phyloP scores from a whole-genome alignment of 1,284 basidiomycete genomes.

The Phenoliferia sp. region DNA sequence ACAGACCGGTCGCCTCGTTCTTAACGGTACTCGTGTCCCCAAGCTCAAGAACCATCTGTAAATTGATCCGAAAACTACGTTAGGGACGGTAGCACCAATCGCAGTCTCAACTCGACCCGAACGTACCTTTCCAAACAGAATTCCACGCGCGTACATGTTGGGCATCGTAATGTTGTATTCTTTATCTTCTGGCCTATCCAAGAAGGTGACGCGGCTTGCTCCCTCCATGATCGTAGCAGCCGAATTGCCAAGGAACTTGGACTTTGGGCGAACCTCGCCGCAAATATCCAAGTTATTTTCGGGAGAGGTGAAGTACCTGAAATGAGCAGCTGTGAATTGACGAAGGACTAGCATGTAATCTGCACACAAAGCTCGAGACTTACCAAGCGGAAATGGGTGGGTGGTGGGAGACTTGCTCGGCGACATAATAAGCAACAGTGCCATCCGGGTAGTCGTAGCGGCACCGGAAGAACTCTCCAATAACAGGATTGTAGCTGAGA shows the following conservation, averaged over 20 bases:
- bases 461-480: conserved; percentile 97
- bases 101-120: not conserved
- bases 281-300: conserved; percentile 72
- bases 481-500: conserved; percentile 84
- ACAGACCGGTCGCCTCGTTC: conserved; percentile 70
- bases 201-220: conserved; percentile 77
- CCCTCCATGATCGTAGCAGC: conserved; percentile 89
- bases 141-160: conserved; percentile 96
- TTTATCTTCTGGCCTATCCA: conserved; percentile 80
- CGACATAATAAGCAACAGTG: conserved; percentile 90
- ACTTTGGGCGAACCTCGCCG: conserved; percentile 92
- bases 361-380: not conserved
- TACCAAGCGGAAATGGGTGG: conserved; percentile 88
- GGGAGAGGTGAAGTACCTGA: conserved; percentile 82
- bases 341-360: not conserved
- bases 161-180: conserved; percentile 89
- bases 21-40: conserved; percentile 84
- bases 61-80: not conserved
- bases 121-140: conserved; percentile 75
- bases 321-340: not conserved
- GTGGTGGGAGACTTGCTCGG: conserved; percentile 86
- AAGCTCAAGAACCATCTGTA: conserved; percentile 84
- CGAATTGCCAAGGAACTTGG: conserved; percentile 92
- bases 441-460: conserved; percentile 89
- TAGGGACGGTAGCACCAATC: not conserved